These are phyloP conservation scores for Spirogloea muscicola DNA, from an alignment of 139 green algal species.

Conservation along the genomic window DNA sequence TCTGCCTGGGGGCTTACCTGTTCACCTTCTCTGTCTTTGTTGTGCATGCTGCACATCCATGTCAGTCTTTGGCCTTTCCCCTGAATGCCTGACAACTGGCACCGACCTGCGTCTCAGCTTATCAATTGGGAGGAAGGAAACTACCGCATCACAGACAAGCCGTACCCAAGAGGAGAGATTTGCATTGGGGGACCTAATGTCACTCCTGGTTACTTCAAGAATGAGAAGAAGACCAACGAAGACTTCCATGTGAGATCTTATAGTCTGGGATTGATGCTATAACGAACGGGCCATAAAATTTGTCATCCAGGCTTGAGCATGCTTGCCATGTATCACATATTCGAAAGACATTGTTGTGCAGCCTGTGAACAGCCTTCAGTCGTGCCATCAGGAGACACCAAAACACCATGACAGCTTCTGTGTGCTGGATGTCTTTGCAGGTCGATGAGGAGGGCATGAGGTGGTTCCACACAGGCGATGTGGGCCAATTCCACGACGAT, in stretches of 20 bases:
- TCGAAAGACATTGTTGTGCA: too few species aligned
- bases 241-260: slow-evolving; percentile 30
- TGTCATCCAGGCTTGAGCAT: too few species aligned
- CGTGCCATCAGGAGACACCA: too few species aligned
- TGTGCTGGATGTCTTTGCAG: slow-evolving; percentile 1
- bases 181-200: slow-evolving; percentile 47
- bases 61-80: too few species aligned
- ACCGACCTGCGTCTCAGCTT: too few species aligned
- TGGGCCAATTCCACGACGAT: slow-evolving; percentile 44
- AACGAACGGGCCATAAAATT: too few species aligned
- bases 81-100: too few species aligned
- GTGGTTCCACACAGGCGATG: slow-evolving; percentile 54
- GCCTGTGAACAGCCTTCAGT: too few species aligned
- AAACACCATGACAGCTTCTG: neutral
- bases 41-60: too few species aligned
- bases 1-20: neutral
- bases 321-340: too few species aligned
- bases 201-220: slow-evolving; percentile 53
- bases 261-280: neutral
- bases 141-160: slow-evolving; percentile 43
- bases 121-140: slow-evolving; percentile 71
- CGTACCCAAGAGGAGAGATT: slow-evolving; percentile 48
- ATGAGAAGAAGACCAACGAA: slow-evolving; percentile 43
- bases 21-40: neutral
- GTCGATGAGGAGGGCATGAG: slow-evolving; percentile 35